These are phyloP conservation scores for Ziziphus jujuba DNA, from an alignment of 306 rosid genomes.

Conservation along the genomic window DNA sequence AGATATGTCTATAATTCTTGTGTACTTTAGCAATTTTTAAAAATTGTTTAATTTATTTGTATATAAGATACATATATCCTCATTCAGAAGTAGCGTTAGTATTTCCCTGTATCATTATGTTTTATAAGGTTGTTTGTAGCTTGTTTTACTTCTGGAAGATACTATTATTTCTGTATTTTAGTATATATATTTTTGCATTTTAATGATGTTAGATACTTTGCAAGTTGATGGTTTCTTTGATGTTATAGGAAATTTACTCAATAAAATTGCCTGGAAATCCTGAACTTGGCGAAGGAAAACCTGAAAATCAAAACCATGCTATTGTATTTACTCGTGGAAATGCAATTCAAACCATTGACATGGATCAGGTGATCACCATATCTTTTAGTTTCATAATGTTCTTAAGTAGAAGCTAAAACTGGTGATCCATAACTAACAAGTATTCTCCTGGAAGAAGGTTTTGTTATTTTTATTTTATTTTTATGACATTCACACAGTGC, in stretches of 20 bases:
- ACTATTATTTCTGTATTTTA: background rate
- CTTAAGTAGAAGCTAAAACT: background rate
- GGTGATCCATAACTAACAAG: background rate
- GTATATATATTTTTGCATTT: too few species aligned
- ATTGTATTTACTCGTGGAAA: slow-evolving; percentile 92
- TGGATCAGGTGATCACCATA: slow-evolving; percentile 77
- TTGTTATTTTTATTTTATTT: too few species aligned
- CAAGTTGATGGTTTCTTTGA: slow-evolving; percentile 15
- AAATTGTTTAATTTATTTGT: too few species aligned
- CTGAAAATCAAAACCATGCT: slow-evolving; percentile 97
- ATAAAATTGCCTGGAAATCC: slow-evolving; percentile 92
- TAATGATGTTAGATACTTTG: background rate
- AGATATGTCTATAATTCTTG: too few species aligned
- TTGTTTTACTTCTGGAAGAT: too few species aligned
- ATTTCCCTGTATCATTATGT: too few species aligned
- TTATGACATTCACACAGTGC: background rate
- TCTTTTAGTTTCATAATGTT: background rate
- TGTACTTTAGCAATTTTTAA: too few species aligned
- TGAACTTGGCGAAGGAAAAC: slow-evolving; percentile 95
- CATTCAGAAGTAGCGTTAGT: too few species aligned
- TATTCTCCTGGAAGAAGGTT: background rate
- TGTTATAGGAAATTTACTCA: slow-evolving; percentile 77
- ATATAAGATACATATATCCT: too few species aligned
- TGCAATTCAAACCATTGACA: slow-evolving; percentile 94
- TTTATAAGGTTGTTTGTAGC: too few species aligned